Evolutionary conservation across 1,284 basidiomycete genomes (phyloP), one percentile per base, ranked within the genome.

Genomic region (Abortiporus biennis): DNA sequence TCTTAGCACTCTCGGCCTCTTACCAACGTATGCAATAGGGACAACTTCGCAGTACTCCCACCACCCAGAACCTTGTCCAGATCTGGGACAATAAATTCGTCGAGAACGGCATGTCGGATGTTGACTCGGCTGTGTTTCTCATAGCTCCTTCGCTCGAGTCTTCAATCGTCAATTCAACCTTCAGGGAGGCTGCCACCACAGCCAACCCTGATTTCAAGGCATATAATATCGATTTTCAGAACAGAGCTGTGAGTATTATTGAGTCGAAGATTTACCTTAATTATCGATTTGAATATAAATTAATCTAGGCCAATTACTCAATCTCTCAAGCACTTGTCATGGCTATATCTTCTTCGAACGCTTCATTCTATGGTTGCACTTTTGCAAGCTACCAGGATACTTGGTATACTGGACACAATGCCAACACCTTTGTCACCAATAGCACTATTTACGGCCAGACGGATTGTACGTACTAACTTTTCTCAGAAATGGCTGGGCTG

Each of bases 201-300:
- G 80, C 80, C 0, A 78, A 67, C 42, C 52, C 55, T 8, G 71
- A 84, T 51, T 80, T 84, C 61, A 80, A 66, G 51, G 73, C 68
- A 6, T 83, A 84, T 51, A 83, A 83, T 50, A 74, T 85, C 48
- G 69, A 83, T 53, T 78, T 82, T 46, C 67, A 80, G 49, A 85
- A 85, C 50, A 66, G 74, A 45, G 80, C 78, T 13, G 80, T 80
- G 47, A 47, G 73, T 49, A 22, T 29, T n/a, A 40, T 3, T 35
- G 36, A 30, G 3, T 20, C 13, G n/a, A 32, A 24, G 24, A 43
- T 16, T 13, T 16, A 6, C 3, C 17, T 35, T 31, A 16, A 36
- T 38, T 29, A 29, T n/a, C 6, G 24, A n/a, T 38, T 34, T 16
- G 20, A 16, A 16, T 19, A 13, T 22, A 19, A 36, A 13, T 23